phyloP scores from a whole-genome alignment of 192 early-diverging fungal species.

The Pilaira anomala region DNA sequence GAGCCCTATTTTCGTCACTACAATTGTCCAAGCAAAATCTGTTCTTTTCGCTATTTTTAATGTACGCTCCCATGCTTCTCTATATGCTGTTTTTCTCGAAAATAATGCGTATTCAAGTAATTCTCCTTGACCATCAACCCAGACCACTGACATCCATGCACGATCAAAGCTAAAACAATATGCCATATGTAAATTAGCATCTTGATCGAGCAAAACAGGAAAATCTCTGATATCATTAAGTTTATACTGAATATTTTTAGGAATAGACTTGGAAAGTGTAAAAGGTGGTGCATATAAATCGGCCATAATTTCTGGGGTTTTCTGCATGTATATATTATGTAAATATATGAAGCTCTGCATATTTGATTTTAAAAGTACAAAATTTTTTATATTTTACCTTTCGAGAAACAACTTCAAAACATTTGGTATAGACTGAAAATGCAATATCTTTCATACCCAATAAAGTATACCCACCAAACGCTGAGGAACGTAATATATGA shows the following conservation, averaged over 20 bases:
- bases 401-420: conserved; percentile 20
- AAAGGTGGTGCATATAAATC: conserved; percentile 40
- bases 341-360: too few species aligned
- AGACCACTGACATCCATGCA: conserved; percentile 45
- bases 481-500: conserved; percentile 43
- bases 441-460: conserved; percentile 49
- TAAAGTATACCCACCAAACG: conserved; percentile 43
- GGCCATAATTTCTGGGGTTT: too few species aligned
- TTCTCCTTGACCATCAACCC: conserved; percentile 46
- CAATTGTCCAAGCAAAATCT: conserved; percentile 38
- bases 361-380: too few species aligned
- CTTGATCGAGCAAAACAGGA: conserved; percentile 24
- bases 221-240: conserved; percentile 30
- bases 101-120: conserved; percentile 38
- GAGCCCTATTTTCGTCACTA: conserved; percentile 43
- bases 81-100: conserved; percentile 20
- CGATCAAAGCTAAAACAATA: conserved; percentile 46
- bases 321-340: background rate
- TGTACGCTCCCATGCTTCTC: conserved; percentile 44
- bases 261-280: conserved; percentile 39
- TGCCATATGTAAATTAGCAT: conserved; percentile 42
- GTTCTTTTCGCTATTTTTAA: conserved; percentile 35
- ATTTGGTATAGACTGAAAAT: conserved; percentile 49
- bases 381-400: too few species aligned
- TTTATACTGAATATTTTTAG: conserved; percentile 37